Percentiles rank a stretch among this genome's conserved stretches.
Evolutionary conservation across 768 basidiomycete genomes (phyloP).

Genomic region (Kwoniella pini): DNA sequence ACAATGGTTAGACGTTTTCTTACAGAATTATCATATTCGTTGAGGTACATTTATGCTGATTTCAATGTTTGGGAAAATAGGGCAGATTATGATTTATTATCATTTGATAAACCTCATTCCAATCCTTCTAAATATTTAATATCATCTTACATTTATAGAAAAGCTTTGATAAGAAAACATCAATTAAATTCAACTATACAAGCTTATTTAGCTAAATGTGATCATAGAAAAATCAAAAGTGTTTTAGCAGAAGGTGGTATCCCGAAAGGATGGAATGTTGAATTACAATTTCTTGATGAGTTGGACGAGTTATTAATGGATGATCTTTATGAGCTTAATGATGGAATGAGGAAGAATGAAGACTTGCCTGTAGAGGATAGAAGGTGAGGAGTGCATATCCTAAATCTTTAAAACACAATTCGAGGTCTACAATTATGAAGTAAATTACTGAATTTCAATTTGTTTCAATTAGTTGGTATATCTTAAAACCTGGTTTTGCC

Average conservation of each 20-base stretch:
- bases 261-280: constrained; percentile 79
- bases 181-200: constrained; percentile 75
- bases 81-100: constrained; percentile 84
- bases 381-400: too few relatives aligned
- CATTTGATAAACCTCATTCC: constrained; percentile 69
- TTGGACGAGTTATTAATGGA: constrained; percentile 90
- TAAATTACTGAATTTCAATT: too few relatives aligned
- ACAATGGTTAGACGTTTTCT: constrained; percentile 51
- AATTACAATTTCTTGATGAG: constrained; percentile 87
- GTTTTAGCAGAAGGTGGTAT: constrained; percentile 59
- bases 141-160: constrained; percentile 84
- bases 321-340: constrained; percentile 84
- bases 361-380: constrained; percentile 32
- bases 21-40: too few relatives aligned
- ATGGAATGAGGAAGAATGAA: constrained; percentile 60
- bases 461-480: constrained; percentile 90
- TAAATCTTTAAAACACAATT: too few relatives aligned
- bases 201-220: constrained; percentile 67
- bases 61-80: constrained; percentile 46
- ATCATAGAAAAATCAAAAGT: constrained; percentile 58
- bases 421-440: too few relatives aligned
- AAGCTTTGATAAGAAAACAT: constrained; percentile 92
- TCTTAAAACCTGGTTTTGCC: constrained; percentile 96
- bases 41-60: too few relatives aligned
- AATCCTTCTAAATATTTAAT: constrained; percentile 61